Percentiles rank a stretch among this genome's conserved stretches.
Conservation (phyloP, 441 rosid species). For the Aleurites moluccanus region DNA sequence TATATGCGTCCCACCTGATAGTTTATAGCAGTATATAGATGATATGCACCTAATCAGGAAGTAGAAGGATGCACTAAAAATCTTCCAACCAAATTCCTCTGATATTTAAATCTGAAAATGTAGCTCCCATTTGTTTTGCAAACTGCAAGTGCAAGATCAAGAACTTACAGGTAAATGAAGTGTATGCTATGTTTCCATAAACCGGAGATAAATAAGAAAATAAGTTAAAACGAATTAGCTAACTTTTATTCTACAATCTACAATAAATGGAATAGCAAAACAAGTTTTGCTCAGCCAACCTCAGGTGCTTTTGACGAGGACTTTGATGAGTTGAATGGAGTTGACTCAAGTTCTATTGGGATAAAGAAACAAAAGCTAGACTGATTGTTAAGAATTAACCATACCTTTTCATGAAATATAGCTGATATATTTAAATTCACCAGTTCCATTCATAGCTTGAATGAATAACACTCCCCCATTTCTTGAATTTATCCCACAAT, state of each 20-base stretch:
- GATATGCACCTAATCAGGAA: too few relatives aligned
- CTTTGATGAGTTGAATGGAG: not conserved
- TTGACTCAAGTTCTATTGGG: not conserved
- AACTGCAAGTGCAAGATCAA: not conserved
- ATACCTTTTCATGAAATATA: not conserved
- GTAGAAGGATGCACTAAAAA: not conserved
- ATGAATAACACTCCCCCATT: not conserved
- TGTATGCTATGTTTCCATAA: not conserved
- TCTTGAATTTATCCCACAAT: slow-evolving; percentile 10
- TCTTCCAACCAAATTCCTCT: not conserved
- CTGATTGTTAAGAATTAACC: not conserved
- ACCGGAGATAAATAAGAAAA: too few relatives aligned
- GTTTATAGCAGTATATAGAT: too few relatives aligned
- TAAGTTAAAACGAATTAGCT: too few relatives aligned
- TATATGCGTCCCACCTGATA: too few relatives aligned
- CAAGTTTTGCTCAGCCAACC: not conserved
- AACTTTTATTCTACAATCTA: too few relatives aligned
- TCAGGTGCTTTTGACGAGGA: not conserved
- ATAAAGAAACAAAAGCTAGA: not conserved
- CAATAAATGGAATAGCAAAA: not conserved
- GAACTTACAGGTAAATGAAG: not conserved
- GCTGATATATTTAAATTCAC: not conserved
- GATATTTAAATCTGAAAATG: not conserved
- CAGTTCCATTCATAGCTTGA: not conserved
- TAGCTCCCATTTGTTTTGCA: not conserved